Base-by-base conservation (phyloP, 2,329 filamentous ascomycete genomes). In the Fusarium caatingaense region DNA sequence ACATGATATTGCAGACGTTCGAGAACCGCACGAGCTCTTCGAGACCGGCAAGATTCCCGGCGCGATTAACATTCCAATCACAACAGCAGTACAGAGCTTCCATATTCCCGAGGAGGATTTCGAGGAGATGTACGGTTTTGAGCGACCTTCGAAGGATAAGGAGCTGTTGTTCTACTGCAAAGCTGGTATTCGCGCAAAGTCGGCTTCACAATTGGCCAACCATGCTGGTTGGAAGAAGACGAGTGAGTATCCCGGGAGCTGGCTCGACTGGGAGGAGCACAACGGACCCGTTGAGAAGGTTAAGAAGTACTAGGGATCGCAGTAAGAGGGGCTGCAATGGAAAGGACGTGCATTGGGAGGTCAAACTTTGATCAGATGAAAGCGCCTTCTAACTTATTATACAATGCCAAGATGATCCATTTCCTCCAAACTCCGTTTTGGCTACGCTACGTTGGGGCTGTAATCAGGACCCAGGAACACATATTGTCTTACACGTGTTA, bases 131-230 rank as follows among this genome's bases (percentile, higher is more conserved):
- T 94, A 93, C 80, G 94, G 93, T 6, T 97, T 92, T 76, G 82
- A 85, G 63, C 92, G 93, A 65, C 94, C 85, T 0, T 74, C 75
- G 4, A 83, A 83, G 64, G 84, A 88, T 46, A 78, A 80, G 32
- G 84, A 88, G 69, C 79, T 97, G 16, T 86, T 98, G 6, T 96
- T 98, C 76, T 98, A 97, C 80, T 99, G 96, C 82, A 97, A 93
- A 83, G 91, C 94, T 0, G 96, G 96, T 4, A 93, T 98, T 69
- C 86, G 96, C 77, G 93, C 93, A 73, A 84, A 86, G 47, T 88
- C 92, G 1, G 94, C 94, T 9, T 94, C 94, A 9, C 85, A 87
- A 69, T 80, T 98, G 78, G 96, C 96, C 30, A 84, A 85, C 73
- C 87, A 92, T 77, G 91, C 90, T 4, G 95, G 95, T 12, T 98